phyloP scores from a whole-genome alignment of 305 asterid genomes.

The Fraxinus ornus region DNA sequence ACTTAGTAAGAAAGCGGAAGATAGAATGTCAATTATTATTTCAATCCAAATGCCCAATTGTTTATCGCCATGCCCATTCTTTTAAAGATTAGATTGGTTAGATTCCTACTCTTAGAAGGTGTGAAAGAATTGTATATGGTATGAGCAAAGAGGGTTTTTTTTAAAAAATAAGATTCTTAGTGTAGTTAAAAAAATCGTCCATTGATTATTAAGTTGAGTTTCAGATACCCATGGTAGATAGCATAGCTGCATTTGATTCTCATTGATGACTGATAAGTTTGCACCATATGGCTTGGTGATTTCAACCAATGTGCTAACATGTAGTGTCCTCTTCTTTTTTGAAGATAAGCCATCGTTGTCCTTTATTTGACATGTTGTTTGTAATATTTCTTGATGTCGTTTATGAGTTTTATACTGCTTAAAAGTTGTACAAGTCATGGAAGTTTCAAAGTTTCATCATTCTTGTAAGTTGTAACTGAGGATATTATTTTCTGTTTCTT shows the following conservation, averaged over 20 bases:
- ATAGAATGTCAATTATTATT: neutral
- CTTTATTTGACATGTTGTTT: slow-evolving; percentile 9
- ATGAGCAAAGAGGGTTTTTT: neutral
- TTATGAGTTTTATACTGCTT: neutral
- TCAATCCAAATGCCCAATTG: neutral
- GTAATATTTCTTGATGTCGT: neutral
- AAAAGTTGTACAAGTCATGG: neutral
- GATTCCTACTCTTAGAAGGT: neutral
- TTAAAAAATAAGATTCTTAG: neutral
- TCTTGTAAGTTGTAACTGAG: slow-evolving; percentile 12
- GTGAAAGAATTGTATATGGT: neutral
- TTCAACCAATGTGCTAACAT: neutral
- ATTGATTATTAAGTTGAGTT: neutral
- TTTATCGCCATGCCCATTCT: neutral
- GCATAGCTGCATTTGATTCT: slow-evolving; percentile 1
- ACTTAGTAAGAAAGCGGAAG: neutral
- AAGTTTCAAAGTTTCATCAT: neutral
- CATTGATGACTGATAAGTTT: neutral
- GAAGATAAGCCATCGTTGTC: neutral
- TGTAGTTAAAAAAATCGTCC: too few species aligned
- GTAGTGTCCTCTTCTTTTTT: neutral
- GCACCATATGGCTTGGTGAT: neutral
- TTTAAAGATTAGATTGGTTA: neutral
- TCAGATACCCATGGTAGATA: neutral
- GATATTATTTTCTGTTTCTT: neutral